Evolutionary conservation across 768 basidiomycete genomes (phyloP), one percentile per base, ranked within the genome.

Genomic region (Coprinopsis sp.): DNA sequence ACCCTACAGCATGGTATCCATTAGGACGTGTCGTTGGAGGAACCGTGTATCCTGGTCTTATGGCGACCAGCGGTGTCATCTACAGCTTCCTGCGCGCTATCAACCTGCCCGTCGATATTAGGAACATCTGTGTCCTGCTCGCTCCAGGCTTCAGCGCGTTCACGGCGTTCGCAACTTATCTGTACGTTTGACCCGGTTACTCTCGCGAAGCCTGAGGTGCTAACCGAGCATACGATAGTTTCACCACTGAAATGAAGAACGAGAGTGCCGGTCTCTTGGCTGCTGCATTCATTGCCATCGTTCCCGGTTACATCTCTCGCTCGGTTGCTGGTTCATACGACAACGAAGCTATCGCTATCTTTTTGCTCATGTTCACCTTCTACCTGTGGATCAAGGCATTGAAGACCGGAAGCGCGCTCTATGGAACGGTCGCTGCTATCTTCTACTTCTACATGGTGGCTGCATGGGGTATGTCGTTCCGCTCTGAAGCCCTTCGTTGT

Each of bases 391-490:
- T 99, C 64, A 91, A 88, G 57, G 94, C 96, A 21, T 72, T 98
- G 45, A 97, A 97, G 67, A 78, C 81, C 37, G 96, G 96, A 33
- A 95, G 91, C 50, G 93, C 91, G 1, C 78, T 95, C 50, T 96
- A 81, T 55, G 95, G 92, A 18, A 89, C 90, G 21, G 59, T 90
- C 31, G 84, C 96, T 36, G 96, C 94, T 14, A 69, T 98, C 3
- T 98, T 98, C 70, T 99, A 99, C 71, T 98, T 97, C 56, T 99
- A 98, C 77, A 99, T 99, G 96, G 96, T 99, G n/a, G 95, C 96
- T 43, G 96, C 96, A 24, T 99, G 96, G 96, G 96, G 95, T 87
- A 57, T 49, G 78, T 68, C 42, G 30, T 30, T 22, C 16, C 13
- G 47, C 4, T 30, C 40, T 48, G 19, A 34, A 16, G 22, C 2